Conservation (phyloP, 345 rosid genomes). For the Eucalyptus polyanthemos region DNA sequence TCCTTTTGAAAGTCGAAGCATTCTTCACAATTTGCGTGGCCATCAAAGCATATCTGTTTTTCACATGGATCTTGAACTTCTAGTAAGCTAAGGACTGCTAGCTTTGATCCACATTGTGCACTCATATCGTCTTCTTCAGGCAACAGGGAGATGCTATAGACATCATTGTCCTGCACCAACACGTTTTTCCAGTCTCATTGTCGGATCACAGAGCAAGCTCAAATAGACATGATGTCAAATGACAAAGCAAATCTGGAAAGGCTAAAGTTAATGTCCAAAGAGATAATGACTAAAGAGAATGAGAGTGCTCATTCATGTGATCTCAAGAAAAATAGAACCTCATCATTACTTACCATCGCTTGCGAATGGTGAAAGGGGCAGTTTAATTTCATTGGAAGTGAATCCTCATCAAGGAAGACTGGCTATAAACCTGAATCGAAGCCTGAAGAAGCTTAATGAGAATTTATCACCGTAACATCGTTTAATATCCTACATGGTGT, state of each 20-base stretch:
- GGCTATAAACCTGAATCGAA: constrained; percentile 47
- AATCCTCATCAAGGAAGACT: constrained; percentile 30
- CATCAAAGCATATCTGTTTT: constrained; percentile 32
- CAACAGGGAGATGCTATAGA: constrained; percentile 49
- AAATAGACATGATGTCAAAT: background rate
- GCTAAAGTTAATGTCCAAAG: background rate
- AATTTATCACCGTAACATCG: background rate
- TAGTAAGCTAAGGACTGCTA: constrained; percentile 51
- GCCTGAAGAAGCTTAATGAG: background rate
- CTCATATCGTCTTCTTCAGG: constrained; percentile 41
- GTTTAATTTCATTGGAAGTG: constrained; percentile 30
- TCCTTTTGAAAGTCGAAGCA: constrained; percentile 47
- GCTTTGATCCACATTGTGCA: constrained; percentile 23
- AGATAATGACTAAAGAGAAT: background rate
- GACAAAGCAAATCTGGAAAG: background rate
- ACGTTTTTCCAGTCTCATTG: background rate
- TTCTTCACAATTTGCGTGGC: constrained; percentile 40
- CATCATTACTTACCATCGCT: constrained; percentile 2
- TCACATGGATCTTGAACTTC: constrained; percentile 47
- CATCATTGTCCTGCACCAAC: constrained; percentile 41
- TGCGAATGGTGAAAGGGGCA: constrained; percentile 18
- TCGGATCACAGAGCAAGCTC: background rate
- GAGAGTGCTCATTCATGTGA: background rate
- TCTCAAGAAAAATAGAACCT: background rate
- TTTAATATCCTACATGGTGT: background rate